Evolutionary conservation across 2,329 filamentous ascomycete species (phyloP).

Genomic region (Fusarium multiceps): DNA sequence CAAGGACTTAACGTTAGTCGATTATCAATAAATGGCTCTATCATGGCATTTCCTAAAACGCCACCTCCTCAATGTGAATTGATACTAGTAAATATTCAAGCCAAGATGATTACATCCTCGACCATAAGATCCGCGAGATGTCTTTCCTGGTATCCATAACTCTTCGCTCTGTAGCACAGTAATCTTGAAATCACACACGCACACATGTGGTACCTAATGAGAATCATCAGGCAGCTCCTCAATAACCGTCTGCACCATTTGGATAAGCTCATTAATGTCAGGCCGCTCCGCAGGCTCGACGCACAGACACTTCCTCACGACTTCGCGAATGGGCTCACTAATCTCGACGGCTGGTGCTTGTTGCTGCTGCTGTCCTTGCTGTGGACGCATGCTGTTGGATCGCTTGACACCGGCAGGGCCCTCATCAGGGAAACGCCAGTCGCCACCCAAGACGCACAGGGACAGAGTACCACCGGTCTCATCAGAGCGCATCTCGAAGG

Average conservation of each 20-base stretch:
- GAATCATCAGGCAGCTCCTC: conserved; percentile 69
- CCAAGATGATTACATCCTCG: background rate
- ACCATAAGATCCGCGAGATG: conserved; percentile 22
- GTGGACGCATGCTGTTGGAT: conserved; percentile 54
- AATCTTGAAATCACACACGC: background rate
- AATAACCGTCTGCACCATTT: conserved; percentile 79
- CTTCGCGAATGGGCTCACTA: conserved; percentile 84
- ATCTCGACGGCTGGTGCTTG: conserved; percentile 63
- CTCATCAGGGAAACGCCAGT: conserved; percentile 97
- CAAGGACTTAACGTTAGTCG: conserved; percentile 28
- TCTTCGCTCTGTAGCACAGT: conserved; percentile 4
- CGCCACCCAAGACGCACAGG: conserved; percentile 90
- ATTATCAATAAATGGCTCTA: conserved; percentile 37
- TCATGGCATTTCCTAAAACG: conserved; percentile 42
- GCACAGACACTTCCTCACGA: conserved; percentile 86
- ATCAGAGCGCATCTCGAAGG: conserved; percentile 94
- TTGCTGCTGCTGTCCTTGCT: conserved; percentile 48
- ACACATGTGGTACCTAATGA: conserved; percentile 26
- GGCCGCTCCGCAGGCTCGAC: conserved; percentile 91
- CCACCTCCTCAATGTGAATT: conserved; percentile 34
- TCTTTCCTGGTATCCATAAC: conserved; percentile 20
- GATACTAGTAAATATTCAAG: conserved; percentile 11
- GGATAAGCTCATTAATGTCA: conserved; percentile 85
- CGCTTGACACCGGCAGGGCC: conserved; percentile 67
- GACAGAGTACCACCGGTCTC: conserved; percentile 95